Conservation (phyloP, 2,329 filamentous ascomycete genomes). For the Stachybotrys elegans region DNA sequence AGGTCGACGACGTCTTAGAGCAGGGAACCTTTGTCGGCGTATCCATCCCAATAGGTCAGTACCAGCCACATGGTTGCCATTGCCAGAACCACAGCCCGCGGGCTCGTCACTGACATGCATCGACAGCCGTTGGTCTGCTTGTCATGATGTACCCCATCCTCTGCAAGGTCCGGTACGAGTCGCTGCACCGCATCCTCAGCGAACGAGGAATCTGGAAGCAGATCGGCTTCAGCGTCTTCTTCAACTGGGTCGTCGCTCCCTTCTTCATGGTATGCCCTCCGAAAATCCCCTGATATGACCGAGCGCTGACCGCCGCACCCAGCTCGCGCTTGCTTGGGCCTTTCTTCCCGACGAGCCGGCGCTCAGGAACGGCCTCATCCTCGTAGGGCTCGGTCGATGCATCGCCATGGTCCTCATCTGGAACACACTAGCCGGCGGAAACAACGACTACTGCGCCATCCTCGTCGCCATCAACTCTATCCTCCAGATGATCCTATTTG, state of each 20-base stretch:
- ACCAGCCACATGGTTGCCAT: too few relatives aligned
- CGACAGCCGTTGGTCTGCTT: conserved; percentile 66
- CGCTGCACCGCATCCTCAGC: conserved; percentile 60
- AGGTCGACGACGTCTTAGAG: conserved; percentile 57
- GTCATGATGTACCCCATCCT: conserved; percentile 96
- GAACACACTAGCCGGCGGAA: conserved; percentile 65
- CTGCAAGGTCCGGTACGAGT: conserved; percentile 79
- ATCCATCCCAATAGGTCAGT: conserved; percentile 58
- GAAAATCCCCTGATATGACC: background rate
- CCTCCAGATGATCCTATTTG: conserved; percentile 69
- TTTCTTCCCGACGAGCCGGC: conserved; percentile 55
- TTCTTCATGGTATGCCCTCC: conserved; percentile 63
- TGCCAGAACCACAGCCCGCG: too few relatives aligned
- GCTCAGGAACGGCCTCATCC: conserved; percentile 64
- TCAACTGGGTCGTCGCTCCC: conserved; percentile 82
- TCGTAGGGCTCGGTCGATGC: conserved; percentile 79
- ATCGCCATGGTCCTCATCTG: conserved; percentile 84
- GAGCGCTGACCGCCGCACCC: conserved; percentile 6
- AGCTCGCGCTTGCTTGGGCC: conserved; percentile 65
- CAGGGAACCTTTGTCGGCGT: conserved; percentile 67
- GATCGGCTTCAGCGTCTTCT: conserved; percentile 66
- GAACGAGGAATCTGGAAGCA: conserved; percentile 68
- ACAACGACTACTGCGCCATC: conserved; percentile 78
- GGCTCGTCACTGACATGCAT: too few relatives aligned
- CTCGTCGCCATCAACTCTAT: conserved; percentile 72